phyloP scores from a whole-genome alignment of 2,329 filamentous ascomycete genomes.

The Neopestalotiopsis sp. region DNA sequence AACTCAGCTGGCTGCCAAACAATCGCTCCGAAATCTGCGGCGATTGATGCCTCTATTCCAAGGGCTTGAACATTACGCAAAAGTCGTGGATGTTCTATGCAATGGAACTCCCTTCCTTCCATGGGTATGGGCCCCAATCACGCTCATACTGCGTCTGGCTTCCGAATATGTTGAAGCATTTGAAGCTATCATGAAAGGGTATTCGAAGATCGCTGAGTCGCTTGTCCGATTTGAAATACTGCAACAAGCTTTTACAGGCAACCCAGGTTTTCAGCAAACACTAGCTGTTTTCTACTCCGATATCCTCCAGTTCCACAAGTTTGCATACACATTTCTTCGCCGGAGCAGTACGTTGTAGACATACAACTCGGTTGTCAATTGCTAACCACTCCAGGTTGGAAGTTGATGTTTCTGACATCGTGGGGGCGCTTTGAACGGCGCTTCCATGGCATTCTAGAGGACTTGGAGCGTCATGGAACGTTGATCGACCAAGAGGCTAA shows the following conservation, averaged over 20 bases:
- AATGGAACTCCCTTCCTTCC: slow-evolving; percentile 44
- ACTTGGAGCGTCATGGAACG: slow-evolving; percentile 35
- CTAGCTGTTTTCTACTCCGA: slow-evolving; percentile 51
- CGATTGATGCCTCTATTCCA: slow-evolving; percentile 42
- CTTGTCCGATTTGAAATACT: slow-evolving; percentile 45
- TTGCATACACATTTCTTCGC: slow-evolving; percentile 50
- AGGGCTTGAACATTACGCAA: slow-evolving; percentile 41
- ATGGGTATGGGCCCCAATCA: slow-evolving; percentile 36
- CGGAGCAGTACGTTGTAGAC: slow-evolving; percentile 30
- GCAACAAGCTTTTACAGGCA: slow-evolving; percentile 30
- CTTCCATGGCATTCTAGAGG: slow-evolving; percentile 39
- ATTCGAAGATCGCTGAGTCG: slow-evolving; percentile 40
- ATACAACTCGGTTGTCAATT: background rate
- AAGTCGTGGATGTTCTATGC: slow-evolving; percentile 41
- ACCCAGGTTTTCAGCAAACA: slow-evolving; percentile 43
- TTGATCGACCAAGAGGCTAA: slow-evolving; percentile 40
- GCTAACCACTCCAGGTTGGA: slow-evolving; percentile 35
- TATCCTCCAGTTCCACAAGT: slow-evolving; percentile 52
- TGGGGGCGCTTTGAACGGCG: slow-evolving; percentile 43
- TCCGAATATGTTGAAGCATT: slow-evolving; percentile 36
- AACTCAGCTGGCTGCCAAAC: background rate
- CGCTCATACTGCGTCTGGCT: slow-evolving; percentile 32
- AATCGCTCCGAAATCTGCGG: slow-evolving; percentile 34
- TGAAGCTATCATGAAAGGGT: slow-evolving; percentile 37
- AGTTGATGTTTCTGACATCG: slow-evolving; percentile 38